Conservation (phyloP, 345 rosid species). For the Schrenkiella parvula region DNA sequence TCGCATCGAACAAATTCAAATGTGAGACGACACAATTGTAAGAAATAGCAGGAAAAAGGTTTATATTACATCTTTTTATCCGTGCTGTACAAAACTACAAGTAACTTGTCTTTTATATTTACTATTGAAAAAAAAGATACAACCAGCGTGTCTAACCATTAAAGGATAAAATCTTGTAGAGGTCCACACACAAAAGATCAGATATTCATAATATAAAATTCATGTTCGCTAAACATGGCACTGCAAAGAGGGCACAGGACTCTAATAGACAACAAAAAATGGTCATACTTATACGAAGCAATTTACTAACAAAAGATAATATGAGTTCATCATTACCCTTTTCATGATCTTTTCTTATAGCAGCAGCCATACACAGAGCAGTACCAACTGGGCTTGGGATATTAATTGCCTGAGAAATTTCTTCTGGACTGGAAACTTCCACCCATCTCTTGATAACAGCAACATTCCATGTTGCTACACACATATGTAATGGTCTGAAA, state of each 20-base stretch:
- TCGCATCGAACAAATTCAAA: background rate
- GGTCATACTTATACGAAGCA: background rate
- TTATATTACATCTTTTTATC: background rate
- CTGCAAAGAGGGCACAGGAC: background rate
- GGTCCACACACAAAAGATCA: background rate
- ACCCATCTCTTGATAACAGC: conserved; percentile 90
- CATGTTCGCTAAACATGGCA: background rate
- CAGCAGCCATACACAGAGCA: conserved; percentile 92
- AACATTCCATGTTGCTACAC: conserved; percentile 86
- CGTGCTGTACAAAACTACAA: background rate
- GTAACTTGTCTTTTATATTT: background rate
- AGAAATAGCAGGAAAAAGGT: background rate
- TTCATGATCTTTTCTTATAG: conserved; percentile 87
- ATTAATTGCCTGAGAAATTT: conserved; percentile 68
- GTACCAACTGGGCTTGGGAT: conserved; percentile 79
- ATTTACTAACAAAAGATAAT: background rate
- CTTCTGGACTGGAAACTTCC: conserved; percentile 70
- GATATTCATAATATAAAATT: background rate
- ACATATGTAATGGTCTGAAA: conserved; percentile 85
- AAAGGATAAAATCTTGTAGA: background rate
- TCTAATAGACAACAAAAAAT: background rate
- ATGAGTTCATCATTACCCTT: conserved; percentile 52
- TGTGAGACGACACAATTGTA: background rate
- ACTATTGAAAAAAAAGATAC: too few species aligned
- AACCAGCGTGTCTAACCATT: conserved; percentile 2